Evolutionary conservation across 192 early-diverging fungal genomes (phyloP).

Genomic region (Borealophlyctis nickersoniae): DNA sequence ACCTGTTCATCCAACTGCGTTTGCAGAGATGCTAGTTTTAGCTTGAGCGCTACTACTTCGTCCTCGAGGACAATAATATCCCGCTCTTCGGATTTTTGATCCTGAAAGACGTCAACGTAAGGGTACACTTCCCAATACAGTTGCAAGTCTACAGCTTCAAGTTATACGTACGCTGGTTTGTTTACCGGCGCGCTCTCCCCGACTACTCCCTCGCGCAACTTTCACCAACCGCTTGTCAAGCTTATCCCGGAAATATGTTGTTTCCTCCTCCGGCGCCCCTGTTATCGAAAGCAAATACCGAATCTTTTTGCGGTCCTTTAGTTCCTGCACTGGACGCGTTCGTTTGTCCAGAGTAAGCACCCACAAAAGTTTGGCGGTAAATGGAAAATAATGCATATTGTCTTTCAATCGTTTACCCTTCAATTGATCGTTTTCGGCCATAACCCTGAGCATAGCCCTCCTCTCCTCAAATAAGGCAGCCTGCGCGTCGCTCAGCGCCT

Average conservation of each 20-base stretch:
- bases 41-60: slow-evolving; percentile 40
- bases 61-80: slow-evolving; percentile 46
- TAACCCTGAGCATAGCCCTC: slow-evolving; percentile 35
- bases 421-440: slow-evolving; percentile 54
- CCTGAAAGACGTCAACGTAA: not conserved
- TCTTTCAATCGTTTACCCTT: slow-evolving; percentile 33
- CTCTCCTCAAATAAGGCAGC: slow-evolving; percentile 51
- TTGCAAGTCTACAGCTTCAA: not conserved
- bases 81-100: slow-evolving; percentile 14
- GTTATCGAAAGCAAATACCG: slow-evolving; percentile 46
- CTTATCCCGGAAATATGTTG: slow-evolving; percentile 49
- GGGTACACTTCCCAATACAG: not conserved
- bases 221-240: slow-evolving; percentile 45
- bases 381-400: not conserved
- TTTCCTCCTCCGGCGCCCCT: slow-evolving; percentile 37
- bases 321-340: slow-evolving; percentile 51
- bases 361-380: slow-evolving; percentile 1
- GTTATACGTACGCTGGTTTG: too few species aligned
- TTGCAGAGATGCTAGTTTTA: slow-evolving; percentile 44
- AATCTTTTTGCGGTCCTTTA: slow-evolving; percentile 63
- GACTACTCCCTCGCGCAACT: too few species aligned
- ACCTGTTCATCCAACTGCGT: slow-evolving; percentile 55
- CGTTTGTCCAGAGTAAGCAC: not conserved
- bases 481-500: slow-evolving; percentile 45
- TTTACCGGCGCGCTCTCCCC: too few species aligned